Base-by-base conservation (phyloP, 768 basidiomycete genomes). In the Austroboletus festivus region DNA sequence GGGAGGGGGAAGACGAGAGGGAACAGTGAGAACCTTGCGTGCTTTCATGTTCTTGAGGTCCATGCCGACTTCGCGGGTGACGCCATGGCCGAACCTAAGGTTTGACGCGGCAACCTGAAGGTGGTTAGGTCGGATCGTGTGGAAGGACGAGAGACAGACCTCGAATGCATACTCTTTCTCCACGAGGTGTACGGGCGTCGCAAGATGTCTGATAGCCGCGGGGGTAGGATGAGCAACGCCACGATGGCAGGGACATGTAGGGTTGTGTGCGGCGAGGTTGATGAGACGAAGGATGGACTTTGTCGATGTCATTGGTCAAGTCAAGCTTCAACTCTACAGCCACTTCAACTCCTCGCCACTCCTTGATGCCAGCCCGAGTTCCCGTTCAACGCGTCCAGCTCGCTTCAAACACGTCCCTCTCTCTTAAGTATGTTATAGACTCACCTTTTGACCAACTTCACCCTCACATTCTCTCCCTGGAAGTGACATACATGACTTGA, bases 91-190 rank as follows among this genome's bases (percentile, higher is more conserved):
- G 60, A 94, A 95, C 42, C 92, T 75, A 51, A 95, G 68, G 67
- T 94, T 92, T 35, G 87, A 83, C 5, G 93, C 92, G 12, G 92
- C 86, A 38, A 93, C 82, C 88, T 90, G 50, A 20, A 8, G 16
- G 7, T 22, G 24, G 31, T 33, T 7, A 4, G 31, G 31, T 15
- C 12, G 26, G n/a, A n/a, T n/a, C n/a, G n/a, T n/a, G 11, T 28
- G 26, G 5, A 33, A 33, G 31, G 31, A 28, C 31, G 31, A 15
- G 31, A 13, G 31, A 52, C 68, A 52, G 60, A 80, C 86, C 78
- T 95, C 93, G 61, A 94, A 95, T 0, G 93, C 93, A 62, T 94
- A 94, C 68, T 95, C 93, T 65, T 86, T 92, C 71, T 89, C 73
- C 4, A 83, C 71, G 1, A 66, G 57, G 26, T 86, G 77, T 5